Evolutionary conservation across 306 rosid genomes (phyloP).

Genomic region (Vicia villosa): DNA sequence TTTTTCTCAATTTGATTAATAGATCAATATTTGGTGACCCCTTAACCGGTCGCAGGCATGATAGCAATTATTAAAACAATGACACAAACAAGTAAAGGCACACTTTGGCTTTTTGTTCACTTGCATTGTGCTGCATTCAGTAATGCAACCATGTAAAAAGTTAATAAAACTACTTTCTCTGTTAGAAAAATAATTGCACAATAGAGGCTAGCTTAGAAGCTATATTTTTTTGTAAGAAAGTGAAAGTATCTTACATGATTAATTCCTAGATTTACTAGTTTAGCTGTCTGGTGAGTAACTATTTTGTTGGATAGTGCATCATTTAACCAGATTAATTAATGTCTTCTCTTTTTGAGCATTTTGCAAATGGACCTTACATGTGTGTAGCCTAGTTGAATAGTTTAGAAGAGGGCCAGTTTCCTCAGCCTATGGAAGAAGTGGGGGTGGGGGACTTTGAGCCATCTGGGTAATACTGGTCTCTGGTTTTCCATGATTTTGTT

Average conservation of each 20-base stretch:
- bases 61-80: neutral
- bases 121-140: neutral
- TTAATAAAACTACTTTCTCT: neutral
- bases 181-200: neutral
- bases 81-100: neutral
- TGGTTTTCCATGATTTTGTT: constrained; percentile 3
- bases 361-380: neutral
- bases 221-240: neutral
- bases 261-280: neutral
- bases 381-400: constrained; percentile 5
- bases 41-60: neutral
- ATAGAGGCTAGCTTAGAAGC: neutral
- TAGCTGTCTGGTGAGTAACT: neutral
- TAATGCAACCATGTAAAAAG: neutral
- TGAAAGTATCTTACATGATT: neutral
- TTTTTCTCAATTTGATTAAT: neutral
- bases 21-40: constrained; percentile 14
- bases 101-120: constrained; percentile 8
- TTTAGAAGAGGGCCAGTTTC: constrained; percentile 6
- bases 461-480: constrained; percentile 1
- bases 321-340: neutral
- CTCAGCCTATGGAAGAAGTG: neutral
- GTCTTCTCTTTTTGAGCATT: constrained; percentile 1
- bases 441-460: neutral
- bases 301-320: neutral